Conservation (phyloP, 169 alveolate genomes). For the Plasmodium reichenowi region DNA sequence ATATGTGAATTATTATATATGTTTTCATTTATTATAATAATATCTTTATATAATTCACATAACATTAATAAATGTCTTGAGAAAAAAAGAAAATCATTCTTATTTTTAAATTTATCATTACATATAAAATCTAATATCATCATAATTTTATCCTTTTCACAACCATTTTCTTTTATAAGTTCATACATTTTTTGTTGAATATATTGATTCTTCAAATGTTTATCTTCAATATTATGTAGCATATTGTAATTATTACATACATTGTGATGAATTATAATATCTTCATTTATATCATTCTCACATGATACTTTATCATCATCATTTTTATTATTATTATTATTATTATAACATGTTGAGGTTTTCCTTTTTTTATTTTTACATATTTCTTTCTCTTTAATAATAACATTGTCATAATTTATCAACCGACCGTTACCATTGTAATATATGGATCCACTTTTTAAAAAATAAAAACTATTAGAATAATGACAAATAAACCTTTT, state of each 20-base stretch:
- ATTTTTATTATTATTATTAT: not conserved
- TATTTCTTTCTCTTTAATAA: too few species aligned
- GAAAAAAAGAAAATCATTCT: not conserved
- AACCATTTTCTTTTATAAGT: not conserved
- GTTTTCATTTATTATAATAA: not conserved
- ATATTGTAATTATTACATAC: too few species aligned
- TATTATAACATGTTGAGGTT: not conserved
- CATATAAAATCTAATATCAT: not conserved
- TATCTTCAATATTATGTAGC: not conserved
- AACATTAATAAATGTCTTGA: not conserved
- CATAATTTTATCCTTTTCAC: not conserved
- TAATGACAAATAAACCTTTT: too few species aligned
- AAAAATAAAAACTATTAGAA: too few species aligned
- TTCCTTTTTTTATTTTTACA: not conserved
- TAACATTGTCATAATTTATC: too few species aligned
- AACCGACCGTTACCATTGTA: too few species aligned
- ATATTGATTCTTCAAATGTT: not conserved
- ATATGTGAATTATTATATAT: not conserved
- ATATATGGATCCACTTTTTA: too few species aligned
- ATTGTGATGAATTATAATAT: too few species aligned
- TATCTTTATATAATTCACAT: conserved; percentile 7
- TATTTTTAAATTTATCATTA: conserved; percentile 1
- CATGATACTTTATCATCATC: not conserved
- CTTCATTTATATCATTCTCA: not conserved
- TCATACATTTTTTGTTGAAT: not conserved